phyloP scores from a whole-genome alignment of 179 eudicot species.

The Actinidia chinensis region DNA sequence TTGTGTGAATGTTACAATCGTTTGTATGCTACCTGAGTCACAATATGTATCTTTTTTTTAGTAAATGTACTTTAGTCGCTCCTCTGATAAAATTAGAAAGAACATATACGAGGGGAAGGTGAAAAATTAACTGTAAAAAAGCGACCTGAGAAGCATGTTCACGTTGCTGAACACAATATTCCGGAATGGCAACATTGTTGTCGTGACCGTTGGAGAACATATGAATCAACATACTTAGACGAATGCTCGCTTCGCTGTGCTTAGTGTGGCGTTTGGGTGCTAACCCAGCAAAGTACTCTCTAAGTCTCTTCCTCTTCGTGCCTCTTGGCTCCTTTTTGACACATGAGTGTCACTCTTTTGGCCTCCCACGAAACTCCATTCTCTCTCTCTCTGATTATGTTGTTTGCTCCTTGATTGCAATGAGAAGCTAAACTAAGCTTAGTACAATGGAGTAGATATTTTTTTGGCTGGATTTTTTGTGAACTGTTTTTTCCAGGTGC shows the following conservation, averaged over 20 bases:
- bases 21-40: too few relatives aligned
- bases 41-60: too few relatives aligned
- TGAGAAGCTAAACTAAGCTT: neutral
- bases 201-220: neutral
- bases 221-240: conserved; percentile 48
- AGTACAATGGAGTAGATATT: neutral
- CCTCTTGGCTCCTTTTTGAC: conserved; percentile 89
- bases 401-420: neutral
- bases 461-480: neutral
- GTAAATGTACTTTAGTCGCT: too few relatives aligned
- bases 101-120: neutral
- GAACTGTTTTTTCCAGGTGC: neutral
- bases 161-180: conserved; percentile 54
- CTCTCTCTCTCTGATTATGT: neutral
- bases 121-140: too few relatives aligned
- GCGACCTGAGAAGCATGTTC: conserved; percentile 49
- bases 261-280: conserved; percentile 85
- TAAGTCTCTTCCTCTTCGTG: conserved; percentile 53
- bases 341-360: too few relatives aligned
- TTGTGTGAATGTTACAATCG: too few relatives aligned
- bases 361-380: conserved; percentile 46
- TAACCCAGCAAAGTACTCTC: conserved; percentile 62
- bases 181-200: conserved; percentile 55
- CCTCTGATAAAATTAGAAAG: neutral
- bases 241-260: conserved; percentile 90